These are phyloP conservation scores for Chiua sp. DNA, from an alignment of 1,284 basidiomycete species.

Conservation along the genomic window DNA sequence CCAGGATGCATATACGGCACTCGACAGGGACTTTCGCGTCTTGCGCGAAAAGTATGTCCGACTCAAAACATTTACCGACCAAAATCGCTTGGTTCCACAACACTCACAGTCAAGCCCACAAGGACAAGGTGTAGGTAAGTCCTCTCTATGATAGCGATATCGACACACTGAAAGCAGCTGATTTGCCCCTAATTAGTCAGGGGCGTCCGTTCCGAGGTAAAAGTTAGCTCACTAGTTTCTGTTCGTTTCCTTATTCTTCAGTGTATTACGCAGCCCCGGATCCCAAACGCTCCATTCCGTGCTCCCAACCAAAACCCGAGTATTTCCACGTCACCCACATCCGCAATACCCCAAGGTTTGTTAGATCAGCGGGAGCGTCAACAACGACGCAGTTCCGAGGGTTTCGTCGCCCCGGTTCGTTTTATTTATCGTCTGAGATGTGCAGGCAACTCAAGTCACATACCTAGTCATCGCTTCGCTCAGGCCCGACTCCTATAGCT, in stretches of 20 bases:
- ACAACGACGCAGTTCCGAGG: slow-evolving; percentile 25
- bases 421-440: background rate
- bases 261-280: background rate
- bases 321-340: slow-evolving; percentile 8
- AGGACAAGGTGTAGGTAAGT: slow-evolving; percentile 13
- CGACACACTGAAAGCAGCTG: too few relatives aligned
- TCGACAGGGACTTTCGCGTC: slow-evolving; percentile 27
- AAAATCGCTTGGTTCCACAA: slow-evolving; percentile 5
- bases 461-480: slow-evolving; percentile 17
- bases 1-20: slow-evolving; percentile 20
- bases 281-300: slow-evolving; percentile 2
- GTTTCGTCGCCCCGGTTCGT: slow-evolving; percentile 23
- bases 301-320: slow-evolving; percentile 10
- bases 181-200: slow-evolving; percentile 3
- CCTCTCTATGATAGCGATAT: background rate
- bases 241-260: background rate
- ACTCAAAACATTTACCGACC: slow-evolving; percentile 17
- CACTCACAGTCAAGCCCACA: slow-evolving; percentile 17
- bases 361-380: slow-evolving; percentile 7
- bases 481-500: slow-evolving; percentile 10
- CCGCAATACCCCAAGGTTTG: slow-evolving; percentile 6
- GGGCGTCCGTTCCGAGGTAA: slow-evolving; percentile 15
- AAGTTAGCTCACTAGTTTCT: background rate
- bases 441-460: slow-evolving; percentile 1
- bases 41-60: slow-evolving; percentile 31